Evolutionary conservation across 257 asterid species (phyloP).

Genomic region (Solanum ossicruentum): DNA sequence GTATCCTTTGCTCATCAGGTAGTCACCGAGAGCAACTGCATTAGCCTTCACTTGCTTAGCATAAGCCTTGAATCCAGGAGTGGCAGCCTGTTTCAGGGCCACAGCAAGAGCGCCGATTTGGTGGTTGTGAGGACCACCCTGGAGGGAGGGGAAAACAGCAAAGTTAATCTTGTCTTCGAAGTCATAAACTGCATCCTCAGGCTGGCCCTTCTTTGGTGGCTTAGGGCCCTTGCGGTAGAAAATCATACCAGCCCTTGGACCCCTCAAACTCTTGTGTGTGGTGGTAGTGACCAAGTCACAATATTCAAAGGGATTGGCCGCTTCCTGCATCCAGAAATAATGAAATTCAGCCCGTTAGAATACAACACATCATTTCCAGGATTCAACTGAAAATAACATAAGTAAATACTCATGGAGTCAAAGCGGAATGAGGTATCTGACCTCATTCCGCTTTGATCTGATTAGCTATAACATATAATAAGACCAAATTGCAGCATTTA

Average conservation of each 20-base stretch:
- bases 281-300: constrained; percentile 95
- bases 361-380: not conserved
- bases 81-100: constrained; percentile 73
- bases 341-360: not conserved
- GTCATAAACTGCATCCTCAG: constrained; percentile 77
- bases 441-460: not conserved
- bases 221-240: constrained; percentile 42
- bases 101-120: constrained; percentile 98
- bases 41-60: constrained; percentile 94
- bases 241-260: constrained; percentile 67
- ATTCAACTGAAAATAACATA: not conserved
- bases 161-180: constrained; percentile 94
- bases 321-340: constrained; percentile 31
- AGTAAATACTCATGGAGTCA: not conserved
- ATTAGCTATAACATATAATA: not conserved
- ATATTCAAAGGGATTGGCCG: constrained; percentile 76
- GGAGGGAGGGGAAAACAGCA: constrained; percentile 94
- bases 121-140: constrained; percentile 99
- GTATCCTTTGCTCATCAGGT: constrained; percentile 84
- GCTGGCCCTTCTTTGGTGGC: constrained; percentile 54
- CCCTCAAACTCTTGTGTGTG: constrained; percentile 92
- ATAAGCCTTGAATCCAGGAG: constrained; percentile 82
- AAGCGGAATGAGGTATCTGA: not conserved
- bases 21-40: constrained; percentile 83
- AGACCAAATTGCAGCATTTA: not conserved